A percentile compares a stretch with the other conserved stretches of the same genome.
phyloP scores from a whole-genome alignment of 176 grass and related monocot genomes.

The Chrysopogon serrulatus region DNA sequence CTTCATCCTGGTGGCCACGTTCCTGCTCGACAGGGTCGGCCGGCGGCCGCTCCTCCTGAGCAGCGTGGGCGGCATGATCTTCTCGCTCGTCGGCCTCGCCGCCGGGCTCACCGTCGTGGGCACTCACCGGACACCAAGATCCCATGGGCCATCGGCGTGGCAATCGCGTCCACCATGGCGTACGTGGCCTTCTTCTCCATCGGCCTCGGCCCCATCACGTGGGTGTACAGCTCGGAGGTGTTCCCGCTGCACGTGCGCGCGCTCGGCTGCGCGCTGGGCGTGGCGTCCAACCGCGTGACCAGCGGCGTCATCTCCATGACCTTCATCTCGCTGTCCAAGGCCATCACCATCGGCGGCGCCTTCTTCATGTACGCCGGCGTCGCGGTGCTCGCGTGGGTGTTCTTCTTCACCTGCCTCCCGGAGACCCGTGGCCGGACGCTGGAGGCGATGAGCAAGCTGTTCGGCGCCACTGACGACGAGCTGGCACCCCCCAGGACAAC shows the following conservation, averaged over 20 bases:
- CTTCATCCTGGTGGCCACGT: constrained; percentile 80
- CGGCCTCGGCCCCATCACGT: constrained; percentile 73
- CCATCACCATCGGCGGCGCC: constrained; percentile 76
- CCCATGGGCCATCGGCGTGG: constrained; percentile 54
- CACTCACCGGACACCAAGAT: constrained; percentile 24
- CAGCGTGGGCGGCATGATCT: constrained; percentile 54
- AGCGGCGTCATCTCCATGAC: constrained; percentile 85
- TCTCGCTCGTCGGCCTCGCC: constrained; percentile 48
- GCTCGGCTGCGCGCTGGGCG: constrained; percentile 52
- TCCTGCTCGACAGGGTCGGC: constrained; percentile 64
- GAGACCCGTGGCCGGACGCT: constrained; percentile 72
- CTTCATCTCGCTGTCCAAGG: constrained; percentile 64
- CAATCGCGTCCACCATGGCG: constrained; percentile 52
- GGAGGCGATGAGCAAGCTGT: constrained; percentile 63
- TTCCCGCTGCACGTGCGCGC: constrained; percentile 76
- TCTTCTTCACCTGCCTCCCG: constrained; percentile 69
- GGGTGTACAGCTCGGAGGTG: constrained; percentile 79
- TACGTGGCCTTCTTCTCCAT: constrained; percentile 90
- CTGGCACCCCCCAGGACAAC: neutral
- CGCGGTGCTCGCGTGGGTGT: constrained; percentile 41
- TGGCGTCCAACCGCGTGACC: constrained; percentile 64
- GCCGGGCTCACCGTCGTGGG: constrained; percentile 37
- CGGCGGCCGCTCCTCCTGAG: constrained; percentile 70
- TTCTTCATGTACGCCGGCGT: constrained; percentile 79
- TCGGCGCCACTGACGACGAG: constrained; percentile 28